These are phyloP conservation scores for Sordariomycetes sp. DNA, from an alignment of 2,329 filamentous ascomycete species.

Conservation along the genomic window DNA sequence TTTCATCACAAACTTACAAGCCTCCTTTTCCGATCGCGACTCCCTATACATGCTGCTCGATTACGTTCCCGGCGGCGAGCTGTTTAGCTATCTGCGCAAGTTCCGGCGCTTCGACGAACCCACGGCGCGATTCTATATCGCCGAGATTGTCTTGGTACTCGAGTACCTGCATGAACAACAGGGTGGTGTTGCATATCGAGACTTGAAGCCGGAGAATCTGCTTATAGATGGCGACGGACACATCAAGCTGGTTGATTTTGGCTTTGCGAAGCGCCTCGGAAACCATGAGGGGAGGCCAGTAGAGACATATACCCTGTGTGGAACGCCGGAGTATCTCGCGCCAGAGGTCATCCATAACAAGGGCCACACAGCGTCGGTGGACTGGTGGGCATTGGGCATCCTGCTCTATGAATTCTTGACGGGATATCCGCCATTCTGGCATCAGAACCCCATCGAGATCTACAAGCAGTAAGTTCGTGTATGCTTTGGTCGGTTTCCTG, in stretches of 20 bases:
- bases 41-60: constrained; percentile 77
- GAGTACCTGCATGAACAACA: constrained; percentile 74
- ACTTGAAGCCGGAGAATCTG: constrained; percentile 77
- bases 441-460: constrained; percentile 78
- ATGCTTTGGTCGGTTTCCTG: constrained; percentile 4
- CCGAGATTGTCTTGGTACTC: constrained; percentile 74
- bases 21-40: constrained; percentile 71
- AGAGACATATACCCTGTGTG: constrained; percentile 77
- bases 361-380: constrained; percentile 65
- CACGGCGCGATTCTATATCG: constrained; percentile 72
- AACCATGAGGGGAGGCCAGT: constrained; percentile 36
- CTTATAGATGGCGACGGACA: constrained; percentile 70
- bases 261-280: constrained; percentile 73
- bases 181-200: constrained; percentile 69
- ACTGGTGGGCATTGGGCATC: constrained; percentile 84
- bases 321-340: constrained; percentile 75
- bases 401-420: constrained; percentile 79
- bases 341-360: constrained; percentile 81
- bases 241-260: constrained; percentile 77
- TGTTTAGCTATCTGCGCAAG: constrained; percentile 74
- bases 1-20: constrained; percentile 72
- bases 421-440: constrained; percentile 80
- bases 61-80: constrained; percentile 75
- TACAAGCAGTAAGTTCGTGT: constrained; percentile 57
- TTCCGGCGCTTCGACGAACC: constrained; percentile 71